phyloP scores from a whole-genome alignment of 345 rosid genomes.

The Salix caprea region DNA sequence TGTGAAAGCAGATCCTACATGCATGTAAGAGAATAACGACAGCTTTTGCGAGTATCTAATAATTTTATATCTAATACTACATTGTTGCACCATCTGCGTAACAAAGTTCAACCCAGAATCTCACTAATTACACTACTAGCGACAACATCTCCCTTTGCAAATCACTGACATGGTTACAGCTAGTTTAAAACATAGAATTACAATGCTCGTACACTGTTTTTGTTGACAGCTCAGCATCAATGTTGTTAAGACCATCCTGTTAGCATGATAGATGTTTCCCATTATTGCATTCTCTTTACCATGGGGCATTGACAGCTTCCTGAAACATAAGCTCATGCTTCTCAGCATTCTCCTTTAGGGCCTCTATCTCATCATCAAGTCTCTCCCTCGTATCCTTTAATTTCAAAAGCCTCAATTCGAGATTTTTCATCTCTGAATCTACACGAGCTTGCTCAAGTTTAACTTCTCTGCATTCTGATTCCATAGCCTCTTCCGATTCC shows the following conservation, averaged over 20 bases:
- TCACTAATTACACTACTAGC: neutral
- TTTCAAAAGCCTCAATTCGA: conserved; percentile 25
- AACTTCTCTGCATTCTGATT: conserved; percentile 20
- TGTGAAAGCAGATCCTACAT: no score
- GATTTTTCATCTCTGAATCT: conserved; percentile 24
- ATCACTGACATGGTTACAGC: neutral
- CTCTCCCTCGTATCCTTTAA: conserved; percentile 22
- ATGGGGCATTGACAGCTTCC: conserved; percentile 29
- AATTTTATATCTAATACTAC: neutral
- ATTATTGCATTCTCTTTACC: conserved; percentile 16
- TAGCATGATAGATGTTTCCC: conserved; percentile 2
- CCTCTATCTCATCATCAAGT: conserved; percentile 31
- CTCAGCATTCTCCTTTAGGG: conserved; percentile 19
- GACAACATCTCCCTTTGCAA: neutral
- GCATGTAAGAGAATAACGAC: no score
- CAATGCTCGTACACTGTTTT: neutral
- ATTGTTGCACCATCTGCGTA: neutral
- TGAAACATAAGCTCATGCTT: conserved; percentile 26
- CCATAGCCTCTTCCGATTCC: conserved; percentile 25
- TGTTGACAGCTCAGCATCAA: neutral
- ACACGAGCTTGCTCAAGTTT: conserved; percentile 23
- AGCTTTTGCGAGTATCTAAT: no score
- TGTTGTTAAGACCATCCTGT: neutral
- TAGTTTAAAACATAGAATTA: conserved; percentile 2
- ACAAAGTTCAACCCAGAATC: neutral